Base-by-base conservation (phyloP, 2,329 filamentous ascomycete species). In the Gaeumannomyces sp. region DNA sequence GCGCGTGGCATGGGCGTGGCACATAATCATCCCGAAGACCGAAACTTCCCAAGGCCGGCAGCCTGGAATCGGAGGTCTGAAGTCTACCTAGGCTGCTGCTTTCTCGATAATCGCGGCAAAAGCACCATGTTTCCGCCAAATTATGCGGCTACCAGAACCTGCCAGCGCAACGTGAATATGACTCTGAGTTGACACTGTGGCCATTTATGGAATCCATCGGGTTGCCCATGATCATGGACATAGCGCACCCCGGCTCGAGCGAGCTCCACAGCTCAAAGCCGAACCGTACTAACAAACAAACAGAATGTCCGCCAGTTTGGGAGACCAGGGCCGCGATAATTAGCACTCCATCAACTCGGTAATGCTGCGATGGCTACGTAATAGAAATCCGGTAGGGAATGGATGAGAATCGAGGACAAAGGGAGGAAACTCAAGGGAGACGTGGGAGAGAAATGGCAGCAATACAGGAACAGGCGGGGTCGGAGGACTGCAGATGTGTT, bases 201-300 rank as follows among this genome's bases (percentile, higher is more conserved):
- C 38, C 4, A 53, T 53, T n/a, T 8, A 7, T 53, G 45, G 45
- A 53, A 53, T 53, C 45, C 45, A n/a, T 53, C 19, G 13, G 22
- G 13, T 11, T n/a, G 45, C 13, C 11, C 45, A 11, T 53, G 45
- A 53, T 53, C 45, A n/a, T 53, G 45, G 45, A 22, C 38, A 19
- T 14, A 53, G 45, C 45, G 45, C 45, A n/a, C 45, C 45, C 45
- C 45, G 22, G 45, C 45, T 53, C 45, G 19, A 50, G 22, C 19
- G 19, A 53, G 45, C 45, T n/a, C 45, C 45, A 53, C 45, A 53
- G 19, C 45, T 19, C 35, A 6, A 38, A 38, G 35, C 45, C 45
- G 45, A 53, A n/a, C 22, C 45, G 45, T 53, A n/a, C 45, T 53
- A 53, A 53, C 45, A 53, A 53, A 53, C 45, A 53, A 53, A 53